Evolutionary conservation across 2,329 filamentous ascomycete genomes (phyloP), one percentile per base, ranked within the genome.

Genomic region (Ophiostoma piceae): DNA sequence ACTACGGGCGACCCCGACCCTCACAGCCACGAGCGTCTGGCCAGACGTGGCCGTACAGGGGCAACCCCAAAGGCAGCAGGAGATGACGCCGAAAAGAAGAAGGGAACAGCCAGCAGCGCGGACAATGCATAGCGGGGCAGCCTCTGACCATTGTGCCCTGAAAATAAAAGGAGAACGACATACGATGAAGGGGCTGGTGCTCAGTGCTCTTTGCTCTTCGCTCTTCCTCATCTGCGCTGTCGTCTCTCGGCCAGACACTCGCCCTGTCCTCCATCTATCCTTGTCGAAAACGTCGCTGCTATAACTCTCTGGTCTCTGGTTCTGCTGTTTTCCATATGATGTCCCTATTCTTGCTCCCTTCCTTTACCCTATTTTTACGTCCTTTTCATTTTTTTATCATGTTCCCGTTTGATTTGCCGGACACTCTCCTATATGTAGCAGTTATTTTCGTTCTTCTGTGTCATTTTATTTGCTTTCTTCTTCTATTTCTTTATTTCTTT

Each of bases 401-500:
- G 43, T 43, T 35, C 51, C 14, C 39, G 22, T 39, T 67, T 39
- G 37, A 16, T 39, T 67, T 39, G 37, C 54, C 54, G n/a, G 39
- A 51, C 47, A 67, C 39, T 67, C 39, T 67, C 47, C 26, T 67
- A 54, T 43, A 67, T 67, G 66, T 67, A 51, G 66, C 66, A 64
- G 60, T 64, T 64, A 16, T 39, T 7, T 62, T 22, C 43, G 57
- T 70, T 57, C 26, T 43, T 57, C 68, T 22, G 62, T 67, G 19
- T 65, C n/a, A 14, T 57, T 57, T 32, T 68, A 26, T 68, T 12
- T 41, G 39, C 12, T 68, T 66, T 29, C 37, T 68, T 68, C 41
- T 19, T 81, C 81, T 84, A 47, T 57, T 71, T 65, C 37, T 66
- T 29, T 67, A 81, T 26, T 29, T 29, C 26, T 26, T 6, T 70